phyloP scores from a whole-genome alignment of 371 early-diverging fungal genomes.

The Mortierella sp. region DNA sequence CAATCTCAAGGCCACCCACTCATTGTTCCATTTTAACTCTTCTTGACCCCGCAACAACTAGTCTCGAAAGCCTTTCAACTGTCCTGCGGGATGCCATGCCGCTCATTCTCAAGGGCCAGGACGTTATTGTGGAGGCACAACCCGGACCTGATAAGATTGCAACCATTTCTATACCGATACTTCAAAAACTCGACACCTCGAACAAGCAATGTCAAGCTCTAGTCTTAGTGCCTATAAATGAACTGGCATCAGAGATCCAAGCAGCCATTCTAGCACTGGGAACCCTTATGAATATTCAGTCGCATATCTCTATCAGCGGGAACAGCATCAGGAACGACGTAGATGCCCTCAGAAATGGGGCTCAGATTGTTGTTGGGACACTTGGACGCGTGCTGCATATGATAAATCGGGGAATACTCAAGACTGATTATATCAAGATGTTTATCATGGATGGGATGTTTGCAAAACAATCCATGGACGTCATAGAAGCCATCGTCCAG shows the following conservation, averaged over 20 bases:
- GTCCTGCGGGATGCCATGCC: slow-evolving; percentile 67
- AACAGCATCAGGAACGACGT: slow-evolving; percentile 79
- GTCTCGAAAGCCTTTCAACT: background rate
- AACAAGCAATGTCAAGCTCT: slow-evolving; percentile 83
- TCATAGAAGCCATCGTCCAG: slow-evolving; percentile 89
- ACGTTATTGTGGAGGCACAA: slow-evolving; percentile 94
- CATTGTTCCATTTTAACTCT: too few species aligned
- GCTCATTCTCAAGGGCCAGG: slow-evolving; percentile 80
- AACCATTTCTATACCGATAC: slow-evolving; percentile 90
- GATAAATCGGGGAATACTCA: slow-evolving; percentile 81
- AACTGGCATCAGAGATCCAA: slow-evolving; percentile 87
- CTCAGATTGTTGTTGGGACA: slow-evolving; percentile 25
- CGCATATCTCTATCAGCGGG: slow-evolving; percentile 89
- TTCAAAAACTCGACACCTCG: slow-evolving; percentile 83
- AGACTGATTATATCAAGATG: slow-evolving; percentile 80
- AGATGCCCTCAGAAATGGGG: slow-evolving; percentile 62
- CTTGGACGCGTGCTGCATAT: slow-evolving; percentile 88
- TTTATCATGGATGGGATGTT: slow-evolving; percentile 95
- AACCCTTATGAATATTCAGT: slow-evolving; percentile 79
- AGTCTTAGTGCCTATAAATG: slow-evolving; percentile 88
- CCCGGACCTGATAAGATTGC: slow-evolving; percentile 97
- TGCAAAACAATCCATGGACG: slow-evolving; percentile 88
- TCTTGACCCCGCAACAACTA: background rate
- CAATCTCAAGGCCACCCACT: background rate
- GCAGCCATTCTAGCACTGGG: slow-evolving; percentile 82